Conservation (phyloP, 345 rosid genomes). For the Moricandia arvensis region DNA sequence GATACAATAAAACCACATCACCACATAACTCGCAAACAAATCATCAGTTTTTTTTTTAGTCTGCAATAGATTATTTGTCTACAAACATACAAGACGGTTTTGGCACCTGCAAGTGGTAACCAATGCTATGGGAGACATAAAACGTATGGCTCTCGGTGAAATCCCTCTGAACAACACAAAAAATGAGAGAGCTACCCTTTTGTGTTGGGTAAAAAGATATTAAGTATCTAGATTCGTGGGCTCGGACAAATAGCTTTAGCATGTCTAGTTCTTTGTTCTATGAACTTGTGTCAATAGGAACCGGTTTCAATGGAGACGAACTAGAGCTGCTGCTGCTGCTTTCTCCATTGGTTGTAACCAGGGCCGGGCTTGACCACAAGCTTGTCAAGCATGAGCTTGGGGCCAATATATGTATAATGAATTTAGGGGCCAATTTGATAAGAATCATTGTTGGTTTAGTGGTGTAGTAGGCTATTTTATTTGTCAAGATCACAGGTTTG, state of each 20-base stretch:
- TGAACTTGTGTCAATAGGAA: slow-evolving; percentile 49
- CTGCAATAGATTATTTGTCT: slow-evolving; percentile 19
- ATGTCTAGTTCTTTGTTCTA: slow-evolving; percentile 48
- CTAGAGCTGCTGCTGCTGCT: slow-evolving; percentile 25
- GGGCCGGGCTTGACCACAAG: too few species aligned
- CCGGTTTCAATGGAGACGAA: slow-evolving; percentile 44
- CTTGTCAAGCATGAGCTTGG: too few species aligned
- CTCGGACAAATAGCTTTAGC: neutral
- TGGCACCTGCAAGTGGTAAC: slow-evolving; percentile 34
- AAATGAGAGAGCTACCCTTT: slow-evolving; percentile 33
- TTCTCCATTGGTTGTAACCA: slow-evolving; percentile 44
- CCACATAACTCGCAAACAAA: slow-evolving; percentile 30
- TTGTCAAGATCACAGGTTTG: too few species aligned
- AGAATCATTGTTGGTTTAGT: too few species aligned
- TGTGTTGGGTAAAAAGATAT: too few species aligned
- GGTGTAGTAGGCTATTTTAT: too few species aligned
- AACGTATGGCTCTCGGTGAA: slow-evolving; percentile 29
- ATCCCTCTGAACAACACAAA: slow-evolving; percentile 26
- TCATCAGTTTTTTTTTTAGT: slow-evolving; percentile 1
- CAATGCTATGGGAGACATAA: slow-evolving; percentile 47
- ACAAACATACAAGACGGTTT: slow-evolving; percentile 30
- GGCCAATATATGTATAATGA: too few species aligned
- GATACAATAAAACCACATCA: slow-evolving; percentile 36
- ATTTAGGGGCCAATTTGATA: too few species aligned
- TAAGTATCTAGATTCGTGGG: slow-evolving; percentile 27